Percentiles rank a stretch among this genome's conserved stretches.
Evolutionary conservation across 495 filamentous ascomycete genomes (phyloP).

Genomic region (Hypoxylon subgilvum): DNA sequence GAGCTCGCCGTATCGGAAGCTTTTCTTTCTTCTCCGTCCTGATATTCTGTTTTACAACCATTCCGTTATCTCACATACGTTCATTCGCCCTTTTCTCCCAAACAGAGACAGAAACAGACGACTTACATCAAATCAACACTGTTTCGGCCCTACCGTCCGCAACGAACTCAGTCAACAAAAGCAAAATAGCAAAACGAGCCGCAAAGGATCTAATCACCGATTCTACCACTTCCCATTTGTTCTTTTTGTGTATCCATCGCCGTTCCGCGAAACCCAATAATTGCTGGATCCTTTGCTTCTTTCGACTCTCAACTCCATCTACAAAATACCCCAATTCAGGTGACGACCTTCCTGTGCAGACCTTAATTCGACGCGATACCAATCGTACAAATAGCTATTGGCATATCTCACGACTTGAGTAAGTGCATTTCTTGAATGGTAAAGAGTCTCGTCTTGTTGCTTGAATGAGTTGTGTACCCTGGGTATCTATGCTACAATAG

Average conservation of each 20-base stretch:
- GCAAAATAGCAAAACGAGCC: conserved; percentile 17
- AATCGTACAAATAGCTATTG: conserved; percentile 1
- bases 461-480: neutral
- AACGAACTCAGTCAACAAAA: conserved; percentile 17
- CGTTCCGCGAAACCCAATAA: conserved; percentile 20
- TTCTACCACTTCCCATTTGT: conserved; percentile 31
- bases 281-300: conserved; percentile 21
- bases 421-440: too few species aligned
- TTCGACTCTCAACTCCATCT: conserved; percentile 17
- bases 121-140: conserved; percentile 22
- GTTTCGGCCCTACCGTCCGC: conserved; percentile 29
- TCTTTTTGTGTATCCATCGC: conserved; percentile 28
- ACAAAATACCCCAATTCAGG: conserved; percentile 22
- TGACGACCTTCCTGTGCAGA: conserved; percentile 7
- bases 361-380: conserved; percentile 10
- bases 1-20: neutral
- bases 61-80: conserved; percentile 9
- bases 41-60: neutral
- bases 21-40: conserved; percentile 1
- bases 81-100: conserved; percentile 21
- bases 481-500: conserved; percentile 12
- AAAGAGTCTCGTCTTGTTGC: neutral
- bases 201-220: conserved; percentile 22
- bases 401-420: conserved; percentile 18
- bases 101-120: conserved; percentile 22